Evolutionary conservation across 192 early-diverging fungal species (phyloP).

Genomic region (Podochytrium sp.): DNA sequence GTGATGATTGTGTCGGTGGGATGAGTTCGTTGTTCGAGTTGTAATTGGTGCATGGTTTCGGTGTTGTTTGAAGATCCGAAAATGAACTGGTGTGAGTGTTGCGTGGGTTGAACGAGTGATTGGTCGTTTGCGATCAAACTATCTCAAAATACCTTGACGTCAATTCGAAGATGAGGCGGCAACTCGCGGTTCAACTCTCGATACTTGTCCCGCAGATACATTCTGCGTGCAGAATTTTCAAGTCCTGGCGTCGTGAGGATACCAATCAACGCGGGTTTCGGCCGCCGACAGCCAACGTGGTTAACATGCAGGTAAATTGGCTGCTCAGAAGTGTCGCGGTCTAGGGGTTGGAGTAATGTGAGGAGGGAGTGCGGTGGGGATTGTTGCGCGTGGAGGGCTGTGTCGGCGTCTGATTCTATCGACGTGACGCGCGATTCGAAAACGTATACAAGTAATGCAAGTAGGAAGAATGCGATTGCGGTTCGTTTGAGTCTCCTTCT

Average conservation of each 20-base stretch:
- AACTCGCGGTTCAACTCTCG: neutral
- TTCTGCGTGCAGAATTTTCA: neutral
- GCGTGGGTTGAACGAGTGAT: neutral
- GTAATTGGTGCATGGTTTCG: neutral
- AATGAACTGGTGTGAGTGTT: neutral
- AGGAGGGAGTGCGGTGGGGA: no score
- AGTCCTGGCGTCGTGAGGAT: conserved; percentile 2
- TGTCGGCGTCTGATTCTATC: neutral
- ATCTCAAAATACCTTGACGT: neutral
- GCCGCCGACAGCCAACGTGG: neutral
- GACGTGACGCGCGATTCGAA: no score
- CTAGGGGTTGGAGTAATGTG: no score
- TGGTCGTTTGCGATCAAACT: neutral
- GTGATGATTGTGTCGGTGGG: conserved; percentile 6
- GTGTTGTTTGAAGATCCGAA: neutral
- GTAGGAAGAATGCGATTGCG: neutral
- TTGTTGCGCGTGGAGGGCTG: neutral
- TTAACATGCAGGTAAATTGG: neutral
- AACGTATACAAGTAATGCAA: no score
- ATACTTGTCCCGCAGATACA: conserved; percentile 17
- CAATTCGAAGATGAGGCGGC: neutral
- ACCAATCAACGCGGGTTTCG: conserved; percentile 2
- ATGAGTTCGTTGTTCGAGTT: neutral
- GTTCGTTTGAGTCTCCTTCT: neutral
- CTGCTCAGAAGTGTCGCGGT: no score